Percentiles rank a stretch among this genome's conserved stretches.
Conservation (phyloP, 78 protist species). For the Tieghemostelium lacteum region DNA sequence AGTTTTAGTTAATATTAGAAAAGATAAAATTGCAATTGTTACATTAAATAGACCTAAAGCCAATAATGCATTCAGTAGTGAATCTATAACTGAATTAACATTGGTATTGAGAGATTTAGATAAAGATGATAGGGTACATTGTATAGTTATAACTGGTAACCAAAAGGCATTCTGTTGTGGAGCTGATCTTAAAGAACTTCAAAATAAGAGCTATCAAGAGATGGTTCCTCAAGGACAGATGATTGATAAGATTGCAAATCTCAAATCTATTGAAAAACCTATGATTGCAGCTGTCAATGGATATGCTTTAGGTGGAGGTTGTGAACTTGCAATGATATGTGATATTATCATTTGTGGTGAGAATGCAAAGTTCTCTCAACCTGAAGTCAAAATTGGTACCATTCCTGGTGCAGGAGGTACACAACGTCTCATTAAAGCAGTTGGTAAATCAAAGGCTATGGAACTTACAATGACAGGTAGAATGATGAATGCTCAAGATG, state of each 20-base stretch:
- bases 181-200: slow-evolving; percentile 97
- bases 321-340: slow-evolving; percentile 98
- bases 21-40: slow-evolving; percentile 4
- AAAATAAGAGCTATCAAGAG: slow-evolving; percentile 35
- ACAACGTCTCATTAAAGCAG: slow-evolving; percentile 93
- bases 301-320: slow-evolving; percentile 99
- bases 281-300: slow-evolving; percentile 98
- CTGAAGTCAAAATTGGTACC: slow-evolving; percentile 97
- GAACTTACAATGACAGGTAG: slow-evolving; percentile 94
- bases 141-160: slow-evolving; percentile 52
- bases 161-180: slow-evolving; percentile 82
- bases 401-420: slow-evolving; percentile 99
- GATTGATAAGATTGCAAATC: slow-evolving; percentile 55
- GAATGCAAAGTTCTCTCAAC: slow-evolving; percentile 96
- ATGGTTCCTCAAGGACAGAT: slow-evolving; percentile 33
- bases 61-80: slow-evolving; percentile 37
- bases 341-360: slow-evolving; percentile 93
- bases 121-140: slow-evolving; percentile 8
- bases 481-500: slow-evolving; percentile 83
- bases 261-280: slow-evolving; percentile 87
- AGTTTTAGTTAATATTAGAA: neutral
- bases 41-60: slow-evolving; percentile 53
- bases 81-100: slow-evolving; percentile 12
- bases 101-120: slow-evolving; percentile 6
- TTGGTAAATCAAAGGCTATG: slow-evolving; percentile 98